Conservation (phyloP, 208 protist genomes). For the Cochliopodium minus region DNA sequence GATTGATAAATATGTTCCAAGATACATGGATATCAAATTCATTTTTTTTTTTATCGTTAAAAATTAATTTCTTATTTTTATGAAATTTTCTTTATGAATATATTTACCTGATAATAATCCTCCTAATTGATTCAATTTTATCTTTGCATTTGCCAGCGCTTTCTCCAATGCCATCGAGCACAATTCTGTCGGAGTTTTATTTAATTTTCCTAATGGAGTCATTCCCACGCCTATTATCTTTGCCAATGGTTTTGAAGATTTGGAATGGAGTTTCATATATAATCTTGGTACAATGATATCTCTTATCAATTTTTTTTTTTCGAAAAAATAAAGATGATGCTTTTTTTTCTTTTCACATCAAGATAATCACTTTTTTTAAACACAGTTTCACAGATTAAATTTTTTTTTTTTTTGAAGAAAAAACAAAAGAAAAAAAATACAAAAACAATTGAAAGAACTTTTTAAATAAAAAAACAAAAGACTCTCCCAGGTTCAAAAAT, state of each 20-base stretch:
- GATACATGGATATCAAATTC: no score
- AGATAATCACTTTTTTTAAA: neutral
- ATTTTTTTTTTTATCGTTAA: no score
- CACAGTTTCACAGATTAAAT: neutral
- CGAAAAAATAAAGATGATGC: neutral
- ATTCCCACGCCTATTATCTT: constrained; percentile 33
- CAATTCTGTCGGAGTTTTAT: constrained; percentile 26
- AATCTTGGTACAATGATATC: no score
- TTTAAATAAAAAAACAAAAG: no score
- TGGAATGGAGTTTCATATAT: neutral
- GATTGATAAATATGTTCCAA: no score
- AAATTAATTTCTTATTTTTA: no score
- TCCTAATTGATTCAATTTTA: constrained; percentile 34
- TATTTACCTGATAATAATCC: constrained; percentile 52
- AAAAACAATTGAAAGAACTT: neutral
- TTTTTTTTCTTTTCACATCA: constrained; percentile 19
- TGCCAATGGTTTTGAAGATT: neutral
- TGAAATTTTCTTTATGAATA: no score
- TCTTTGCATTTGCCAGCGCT: constrained; percentile 33
- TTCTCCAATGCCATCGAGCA: constrained; percentile 31
- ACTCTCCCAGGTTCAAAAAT: no score
- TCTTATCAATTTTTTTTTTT: constrained; percentile 1
- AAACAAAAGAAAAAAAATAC: neutral
- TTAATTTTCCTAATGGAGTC: constrained; percentile 35
- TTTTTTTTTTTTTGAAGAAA: constrained; percentile 10